Evolutionary conservation across 768 basidiomycete genomes (phyloP).

Genomic region (Macrolepiota fuliginosa): DNA sequence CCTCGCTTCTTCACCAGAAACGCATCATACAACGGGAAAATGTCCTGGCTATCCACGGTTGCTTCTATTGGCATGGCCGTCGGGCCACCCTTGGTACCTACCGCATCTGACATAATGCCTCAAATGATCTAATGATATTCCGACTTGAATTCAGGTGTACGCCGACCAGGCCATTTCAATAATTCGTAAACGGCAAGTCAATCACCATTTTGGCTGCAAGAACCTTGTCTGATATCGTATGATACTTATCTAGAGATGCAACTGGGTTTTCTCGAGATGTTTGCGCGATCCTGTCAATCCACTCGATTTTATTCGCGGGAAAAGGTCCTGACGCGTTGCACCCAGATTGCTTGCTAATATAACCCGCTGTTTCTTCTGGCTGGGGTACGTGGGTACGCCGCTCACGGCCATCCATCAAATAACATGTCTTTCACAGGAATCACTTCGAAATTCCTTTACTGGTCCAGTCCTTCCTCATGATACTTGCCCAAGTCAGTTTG

Average conservation of each 20-base stretch:
- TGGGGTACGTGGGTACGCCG: slow-evolving; percentile 44
- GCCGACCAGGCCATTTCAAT: slow-evolving; percentile 84
- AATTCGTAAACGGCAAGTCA: slow-evolving; percentile 53
- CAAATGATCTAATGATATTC: slow-evolving; percentile 1
- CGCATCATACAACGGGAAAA: slow-evolving; percentile 16
- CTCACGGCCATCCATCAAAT: neutral
- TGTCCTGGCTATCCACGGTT: slow-evolving; percentile 63
- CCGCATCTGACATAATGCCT: neutral
- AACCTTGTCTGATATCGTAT: slow-evolving; percentile 2
- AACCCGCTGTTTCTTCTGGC: slow-evolving; percentile 88
- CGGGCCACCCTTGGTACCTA: slow-evolving; percentile 65
- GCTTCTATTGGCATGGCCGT: slow-evolving; percentile 83
- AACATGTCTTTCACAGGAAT: slow-evolving; percentile 31
- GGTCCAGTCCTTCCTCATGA: slow-evolving; percentile 85
- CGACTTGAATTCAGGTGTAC: slow-evolving; percentile 52
- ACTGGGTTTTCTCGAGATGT: slow-evolving; percentile 87
- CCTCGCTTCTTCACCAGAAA: neutral
- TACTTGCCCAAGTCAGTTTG: slow-evolving; percentile 66
- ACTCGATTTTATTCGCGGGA: slow-evolving; percentile 1
- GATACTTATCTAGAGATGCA: slow-evolving; percentile 53
- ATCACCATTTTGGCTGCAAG: slow-evolving; percentile 30
- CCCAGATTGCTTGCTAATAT: slow-evolving; percentile 78
- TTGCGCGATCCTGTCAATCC: slow-evolving; percentile 73
- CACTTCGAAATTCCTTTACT: slow-evolving; percentile 75
- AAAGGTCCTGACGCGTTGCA: slow-evolving; percentile 5